phyloP scores from a whole-genome alignment of 345 rosid species.

The Clausena lansium region DNA sequence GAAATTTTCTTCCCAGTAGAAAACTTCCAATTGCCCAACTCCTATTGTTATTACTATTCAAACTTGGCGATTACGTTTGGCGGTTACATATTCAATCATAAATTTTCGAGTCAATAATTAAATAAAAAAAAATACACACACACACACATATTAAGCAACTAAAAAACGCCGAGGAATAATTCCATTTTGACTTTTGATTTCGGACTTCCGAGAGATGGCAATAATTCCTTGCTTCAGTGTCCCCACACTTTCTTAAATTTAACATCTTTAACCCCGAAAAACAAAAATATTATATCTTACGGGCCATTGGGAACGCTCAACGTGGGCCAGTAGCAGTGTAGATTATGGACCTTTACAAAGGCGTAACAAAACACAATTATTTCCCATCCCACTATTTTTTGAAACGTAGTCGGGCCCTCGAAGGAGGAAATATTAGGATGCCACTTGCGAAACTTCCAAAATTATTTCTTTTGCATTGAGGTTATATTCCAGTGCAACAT shows the following conservation, averaged over 20 bases:
- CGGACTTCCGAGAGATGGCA: background rate
- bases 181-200: background rate
- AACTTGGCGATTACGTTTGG: background rate
- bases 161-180: background rate
- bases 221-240: background rate
- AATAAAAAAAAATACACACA: no score
- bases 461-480: background rate
- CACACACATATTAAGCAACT: no score
- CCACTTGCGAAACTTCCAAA: conserved; percentile 13
- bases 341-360: no score
- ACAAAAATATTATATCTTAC: background rate
- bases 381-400: background rate
- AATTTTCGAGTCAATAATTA: no score
- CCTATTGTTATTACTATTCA: conserved; percentile 30
- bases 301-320: background rate
- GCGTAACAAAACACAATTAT: background rate
- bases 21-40: conserved; percentile 36
- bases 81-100: no score
- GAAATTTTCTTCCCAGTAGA: conserved; percentile 32
- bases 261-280: background rate
- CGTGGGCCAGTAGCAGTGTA: background rate
- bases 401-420: background rate
- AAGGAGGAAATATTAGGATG: background rate
- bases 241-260: background rate
- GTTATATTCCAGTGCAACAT: background rate